Conservation (phyloP, 1,139 yeast genomes). For the Saccharomyces hybrid region DNA sequence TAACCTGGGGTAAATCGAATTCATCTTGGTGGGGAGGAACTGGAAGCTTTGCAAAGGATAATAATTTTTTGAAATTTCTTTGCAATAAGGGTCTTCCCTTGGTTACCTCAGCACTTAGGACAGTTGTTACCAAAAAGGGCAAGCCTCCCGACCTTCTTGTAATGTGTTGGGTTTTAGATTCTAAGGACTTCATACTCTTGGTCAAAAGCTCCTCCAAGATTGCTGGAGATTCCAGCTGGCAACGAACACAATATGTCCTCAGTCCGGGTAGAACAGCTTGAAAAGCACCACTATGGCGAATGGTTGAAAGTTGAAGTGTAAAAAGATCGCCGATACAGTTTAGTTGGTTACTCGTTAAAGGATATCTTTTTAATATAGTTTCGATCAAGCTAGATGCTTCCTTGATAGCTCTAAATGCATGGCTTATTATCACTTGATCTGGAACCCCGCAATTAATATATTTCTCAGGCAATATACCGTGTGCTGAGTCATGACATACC, state of each 20-base stretch:
- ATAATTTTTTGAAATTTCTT: constrained; percentile 44
- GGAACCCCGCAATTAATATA: constrained; percentile 38
- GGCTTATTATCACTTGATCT: constrained; percentile 53
- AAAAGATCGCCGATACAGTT: constrained; percentile 46
- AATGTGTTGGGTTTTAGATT: constrained; percentile 55
- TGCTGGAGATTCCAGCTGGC: constrained; percentile 34
- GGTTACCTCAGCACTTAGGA: constrained; percentile 49
- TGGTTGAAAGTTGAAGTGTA: constrained; percentile 58
- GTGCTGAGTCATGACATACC: constrained; percentile 63
- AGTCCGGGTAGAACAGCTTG: constrained; percentile 80
- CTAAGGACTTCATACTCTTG: constrained; percentile 45
- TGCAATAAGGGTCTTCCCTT: constrained; percentile 35
- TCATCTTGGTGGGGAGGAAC: constrained; percentile 45
- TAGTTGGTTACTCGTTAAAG: constrained; percentile 27
- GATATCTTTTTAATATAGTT: constrained; percentile 31
- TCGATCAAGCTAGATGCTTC: constrained; percentile 58
- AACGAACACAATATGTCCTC: constrained; percentile 50
- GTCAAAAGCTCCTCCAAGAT: constrained; percentile 51
- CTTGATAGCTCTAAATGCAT: constrained; percentile 79
- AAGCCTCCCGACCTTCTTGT: constrained; percentile 90
- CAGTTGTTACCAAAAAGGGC: constrained; percentile 69
- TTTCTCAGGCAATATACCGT: constrained; percentile 47
- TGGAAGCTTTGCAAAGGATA: constrained; percentile 47
- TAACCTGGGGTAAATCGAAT: constrained; percentile 81
- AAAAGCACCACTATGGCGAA: constrained; percentile 87